phyloP scores from a whole-genome alignment of 2,329 filamentous ascomycete genomes.

The Penicillium sp. region DNA sequence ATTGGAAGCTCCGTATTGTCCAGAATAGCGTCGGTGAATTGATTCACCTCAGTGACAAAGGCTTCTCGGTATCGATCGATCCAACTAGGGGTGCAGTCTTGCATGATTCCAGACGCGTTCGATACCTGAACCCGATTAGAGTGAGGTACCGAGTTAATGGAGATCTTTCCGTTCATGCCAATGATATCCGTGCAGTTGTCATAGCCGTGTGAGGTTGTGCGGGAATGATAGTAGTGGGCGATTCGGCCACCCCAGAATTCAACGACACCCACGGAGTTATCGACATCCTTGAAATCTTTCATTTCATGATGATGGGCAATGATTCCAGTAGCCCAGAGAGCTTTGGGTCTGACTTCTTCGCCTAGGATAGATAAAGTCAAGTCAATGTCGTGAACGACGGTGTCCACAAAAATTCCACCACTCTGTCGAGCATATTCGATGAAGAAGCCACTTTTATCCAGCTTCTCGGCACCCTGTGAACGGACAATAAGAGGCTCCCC shows the following conservation, averaged over 20 bases:
- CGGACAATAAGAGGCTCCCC: slow-evolving; percentile 58
- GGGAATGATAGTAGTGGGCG: slow-evolving; percentile 58
- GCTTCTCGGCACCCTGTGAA: slow-evolving; percentile 62
- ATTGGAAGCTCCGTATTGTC: slow-evolving; percentile 55
- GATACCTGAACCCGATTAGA: slow-evolving; percentile 55
- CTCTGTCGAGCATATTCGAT: slow-evolving; percentile 61
- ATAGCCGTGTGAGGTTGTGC: slow-evolving; percentile 66
- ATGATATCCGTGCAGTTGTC: slow-evolving; percentile 64
- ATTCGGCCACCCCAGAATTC: slow-evolving; percentile 61
- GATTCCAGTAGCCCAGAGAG: slow-evolving; percentile 52
- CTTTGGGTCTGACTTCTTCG: slow-evolving; percentile 51
- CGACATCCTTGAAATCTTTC: slow-evolving; percentile 53
- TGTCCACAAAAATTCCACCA: slow-evolving; percentile 67
- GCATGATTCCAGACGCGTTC: slow-evolving; percentile 51
- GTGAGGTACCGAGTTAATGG: slow-evolving; percentile 57
- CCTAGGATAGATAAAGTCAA: slow-evolving; percentile 61
- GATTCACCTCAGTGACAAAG: slow-evolving; percentile 60
- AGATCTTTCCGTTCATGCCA: slow-evolving; percentile 60
- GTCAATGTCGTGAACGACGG: slow-evolving; percentile 65
- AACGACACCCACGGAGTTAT: slow-evolving; percentile 59
- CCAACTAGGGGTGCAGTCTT: slow-evolving; percentile 49
- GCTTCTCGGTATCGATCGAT: slow-evolving; percentile 58
- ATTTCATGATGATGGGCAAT: slow-evolving; percentile 56
- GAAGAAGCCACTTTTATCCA: slow-evolving; percentile 62
- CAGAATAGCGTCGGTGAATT: slow-evolving; percentile 58